Evolutionary conservation across 345 rosid genomes (phyloP), one percentile per base, ranked within the genome.

Genomic region (Lepidium africanum): DNA sequence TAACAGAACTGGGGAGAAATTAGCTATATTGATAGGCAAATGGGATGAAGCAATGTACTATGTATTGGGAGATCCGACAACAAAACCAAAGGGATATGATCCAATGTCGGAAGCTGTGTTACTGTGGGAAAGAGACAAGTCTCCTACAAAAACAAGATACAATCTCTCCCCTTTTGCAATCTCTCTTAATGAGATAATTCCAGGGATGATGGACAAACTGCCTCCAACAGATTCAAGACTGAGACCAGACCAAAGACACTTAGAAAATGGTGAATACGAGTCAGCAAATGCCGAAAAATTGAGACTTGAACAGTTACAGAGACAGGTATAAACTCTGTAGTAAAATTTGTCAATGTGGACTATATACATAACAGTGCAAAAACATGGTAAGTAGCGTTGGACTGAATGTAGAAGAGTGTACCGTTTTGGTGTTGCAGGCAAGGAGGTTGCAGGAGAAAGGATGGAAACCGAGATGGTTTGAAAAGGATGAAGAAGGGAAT

Each of bases 31-130:
- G 82, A 79, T 95, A 51, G 97, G 99, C 6, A 95, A 95, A 85
- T 95, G 99, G 99, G 99, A 95, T 61, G 99, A 84, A 72, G 99
- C 96, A 39, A 82, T 94, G 90, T 94, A 94, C 84, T 89, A 91
- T 67, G 97, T 89, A 17, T 67, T 86, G 61, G 97, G 97, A 57
- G 96, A 91, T 83, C 96, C 90, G 47, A 85, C 87, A 1, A 80
- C 82, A 43, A 95, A 94, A 64, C 99, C 97, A 10, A 91, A 89
- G 71, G 97, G 94, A 11, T 95, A 91, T 74, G 99, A 95, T 76
- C 97, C 96, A 65, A 91, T 87, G 99, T 78, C 88, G 5, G 97
- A 95, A 82, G 97, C 96, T 15, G 86, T 87, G 60, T 76, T 91
- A 82, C 83, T 95, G 39, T 95, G 99, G 99, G 96, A 87, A 77